Conservation (phyloP, 2,329 filamentous ascomycete species). For the Plectosphaerella plurivora region DNA sequence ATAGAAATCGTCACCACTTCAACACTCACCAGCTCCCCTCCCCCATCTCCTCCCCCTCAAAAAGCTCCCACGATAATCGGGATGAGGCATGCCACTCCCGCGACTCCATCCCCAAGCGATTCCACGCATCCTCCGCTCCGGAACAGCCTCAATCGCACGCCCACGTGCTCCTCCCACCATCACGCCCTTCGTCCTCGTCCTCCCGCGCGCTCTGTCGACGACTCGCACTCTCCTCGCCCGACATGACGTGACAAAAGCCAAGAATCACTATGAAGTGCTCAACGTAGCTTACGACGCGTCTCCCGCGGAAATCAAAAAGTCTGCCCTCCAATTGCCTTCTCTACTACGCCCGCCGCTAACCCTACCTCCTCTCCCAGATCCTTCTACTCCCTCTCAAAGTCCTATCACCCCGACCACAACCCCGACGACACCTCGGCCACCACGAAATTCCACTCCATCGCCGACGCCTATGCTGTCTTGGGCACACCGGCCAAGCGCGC, state of each 20-base stretch:
- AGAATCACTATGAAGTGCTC: slow-evolving; percentile 79
- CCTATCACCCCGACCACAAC: slow-evolving; percentile 90
- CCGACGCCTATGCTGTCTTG: slow-evolving; percentile 77
- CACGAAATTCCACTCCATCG: slow-evolving; percentile 75
- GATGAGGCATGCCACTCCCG: slow-evolving; percentile 62
- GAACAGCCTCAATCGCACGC: slow-evolving; percentile 2
- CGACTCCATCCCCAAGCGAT: slow-evolving; percentile 22
- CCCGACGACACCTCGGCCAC: slow-evolving; percentile 67
- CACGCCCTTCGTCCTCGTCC: background rate
- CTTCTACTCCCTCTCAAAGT: slow-evolving; percentile 90
- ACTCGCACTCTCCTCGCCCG: slow-evolving; percentile 23
- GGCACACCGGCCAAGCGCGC: slow-evolving; percentile 69
- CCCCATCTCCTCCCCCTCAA: background rate
- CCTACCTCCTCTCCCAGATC: slow-evolving; percentile 34
- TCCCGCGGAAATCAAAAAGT: slow-evolving; percentile 80
- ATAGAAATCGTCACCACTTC: too few relatives aligned
- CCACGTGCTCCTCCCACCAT: background rate
- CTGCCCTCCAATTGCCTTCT: slow-evolving; percentile 5
- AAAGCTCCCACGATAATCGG: slow-evolving; percentile 21
- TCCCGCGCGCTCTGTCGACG: background rate
- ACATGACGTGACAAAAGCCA: slow-evolving; percentile 24
- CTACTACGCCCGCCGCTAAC: background rate
- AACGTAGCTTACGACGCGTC: slow-evolving; percentile 67
- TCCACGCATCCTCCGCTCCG: slow-evolving; percentile 13
- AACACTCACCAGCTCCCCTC: background rate